Percentiles rank a stretch among this genome's conserved stretches.
These are phyloP conservation scores for Saksenaea vasiformis DNA, from an alignment of 371 early-diverging fungal genomes.

Conservation along the genomic window DNA sequence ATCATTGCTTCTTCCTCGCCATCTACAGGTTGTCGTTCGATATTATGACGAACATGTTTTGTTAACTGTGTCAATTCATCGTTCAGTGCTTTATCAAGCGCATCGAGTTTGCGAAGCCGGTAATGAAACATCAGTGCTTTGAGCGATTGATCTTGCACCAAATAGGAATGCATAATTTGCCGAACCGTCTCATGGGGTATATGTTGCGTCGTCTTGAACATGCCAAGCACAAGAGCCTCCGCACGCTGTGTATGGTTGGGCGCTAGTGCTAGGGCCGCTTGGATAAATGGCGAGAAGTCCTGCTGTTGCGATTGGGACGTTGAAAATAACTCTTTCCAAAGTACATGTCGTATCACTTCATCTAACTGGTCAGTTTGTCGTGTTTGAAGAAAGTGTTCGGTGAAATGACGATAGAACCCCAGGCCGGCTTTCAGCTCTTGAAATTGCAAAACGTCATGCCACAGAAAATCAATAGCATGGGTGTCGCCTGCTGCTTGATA, in stretches of 20 bases:
- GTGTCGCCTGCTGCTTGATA: slow-evolving; percentile 26
- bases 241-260: not conserved
- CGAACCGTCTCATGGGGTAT: slow-evolving; percentile 13
- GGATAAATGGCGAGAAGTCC: not conserved
- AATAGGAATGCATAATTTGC: slow-evolving; percentile 17
- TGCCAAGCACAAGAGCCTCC: slow-evolving; percentile 2
- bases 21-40: slow-evolving; percentile 3
- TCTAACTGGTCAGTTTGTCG: not conserved
- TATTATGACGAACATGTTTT: slow-evolving; percentile 2
- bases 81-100: slow-evolving; percentile 19
- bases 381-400: slow-evolving; percentile 23
- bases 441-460: slow-evolving; percentile 36
- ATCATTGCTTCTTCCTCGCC: slow-evolving; percentile 12
- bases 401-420: slow-evolving; percentile 27
- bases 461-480: slow-evolving; percentile 43
- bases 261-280: not conserved
- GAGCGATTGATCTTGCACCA: slow-evolving; percentile 24
- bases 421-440: slow-evolving; percentile 24
- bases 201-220: slow-evolving; percentile 3
- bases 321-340: not conserved
- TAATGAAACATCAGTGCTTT: slow-evolving; percentile 29
- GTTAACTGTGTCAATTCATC: slow-evolving; percentile 1
- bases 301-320: not conserved
- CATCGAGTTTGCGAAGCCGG: slow-evolving; percentile 17
- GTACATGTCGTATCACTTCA: slow-evolving; percentile 3